These are phyloP conservation scores for Penicillium sp. DNA, from an alignment of 2,329 filamentous ascomycete species.

Conservation along the genomic window DNA sequence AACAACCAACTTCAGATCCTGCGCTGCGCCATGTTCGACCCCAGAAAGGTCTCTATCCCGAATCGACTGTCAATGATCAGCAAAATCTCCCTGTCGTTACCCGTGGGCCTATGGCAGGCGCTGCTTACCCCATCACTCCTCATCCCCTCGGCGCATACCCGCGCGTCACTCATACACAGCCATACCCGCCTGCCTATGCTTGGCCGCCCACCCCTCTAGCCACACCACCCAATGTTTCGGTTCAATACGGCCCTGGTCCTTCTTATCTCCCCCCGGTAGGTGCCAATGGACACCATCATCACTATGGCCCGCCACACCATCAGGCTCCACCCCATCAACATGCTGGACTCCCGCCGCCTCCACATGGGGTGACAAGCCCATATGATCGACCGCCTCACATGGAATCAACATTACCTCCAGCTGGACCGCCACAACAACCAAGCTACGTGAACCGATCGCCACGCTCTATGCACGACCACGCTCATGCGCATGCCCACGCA, in stretches of 20 bases:
- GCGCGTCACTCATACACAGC: constrained; percentile 41
- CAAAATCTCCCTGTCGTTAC: constrained; percentile 78
- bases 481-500: constrained; percentile 22
- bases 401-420: constrained; percentile 30
- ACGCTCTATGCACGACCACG: constrained; percentile 25
- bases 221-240: constrained; percentile 42
- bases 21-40: constrained; percentile 78
- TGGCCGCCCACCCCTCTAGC: constrained; percentile 47
- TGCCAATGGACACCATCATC: constrained; percentile 31
- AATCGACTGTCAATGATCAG: constrained; percentile 85
- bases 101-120: constrained; percentile 64
- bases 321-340: constrained; percentile 24
- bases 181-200: constrained; percentile 42
- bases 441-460: constrained; percentile 30
- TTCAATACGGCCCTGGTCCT: constrained; percentile 30
- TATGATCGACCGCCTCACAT: constrained; percentile 38
- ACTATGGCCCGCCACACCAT: constrained; percentile 34
- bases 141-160: constrained; percentile 57
- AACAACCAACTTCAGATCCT: constrained; percentile 79
- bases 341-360: constrained; percentile 26
- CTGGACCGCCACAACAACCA: constrained; percentile 22
- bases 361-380: constrained; percentile 26
- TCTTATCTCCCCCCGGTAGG: constrained; percentile 39
- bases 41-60: constrained; percentile 93
- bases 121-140: constrained; percentile 52